Conservation (phyloP, 306 rosid genomes). For the Pyrus communis region DNA sequence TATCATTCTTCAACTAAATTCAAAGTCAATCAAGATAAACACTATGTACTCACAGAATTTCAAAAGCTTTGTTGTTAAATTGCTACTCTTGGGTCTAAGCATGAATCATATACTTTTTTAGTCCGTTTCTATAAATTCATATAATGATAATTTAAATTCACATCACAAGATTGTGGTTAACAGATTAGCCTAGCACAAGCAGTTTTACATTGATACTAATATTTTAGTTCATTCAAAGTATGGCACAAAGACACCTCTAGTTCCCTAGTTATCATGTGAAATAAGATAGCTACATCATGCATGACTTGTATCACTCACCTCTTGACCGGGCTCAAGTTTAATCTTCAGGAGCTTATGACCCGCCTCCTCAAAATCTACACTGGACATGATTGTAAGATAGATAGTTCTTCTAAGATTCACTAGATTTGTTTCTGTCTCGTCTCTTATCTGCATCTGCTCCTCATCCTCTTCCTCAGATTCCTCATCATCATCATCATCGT, state of each 20-base stretch:
- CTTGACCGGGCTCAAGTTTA: slow-evolving; percentile 97
- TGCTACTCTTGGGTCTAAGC: not conserved
- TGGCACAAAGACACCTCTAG: not conserved
- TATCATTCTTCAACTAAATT: not conserved
- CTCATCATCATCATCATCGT: slow-evolving; percentile 25
- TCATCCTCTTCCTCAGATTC: slow-evolving; percentile 65
- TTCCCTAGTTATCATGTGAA: not conserved
- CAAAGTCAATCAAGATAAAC: not conserved
- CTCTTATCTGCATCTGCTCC: slow-evolving; percentile 64
- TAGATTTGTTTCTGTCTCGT: slow-evolving; percentile 91
- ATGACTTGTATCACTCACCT: slow-evolving; percentile 42
- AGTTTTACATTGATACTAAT: not conserved
- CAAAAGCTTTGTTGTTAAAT: not conserved
- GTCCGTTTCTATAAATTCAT: not conserved
- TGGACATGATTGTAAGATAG: slow-evolving; percentile 88
- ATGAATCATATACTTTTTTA: not conserved
- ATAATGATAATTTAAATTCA: not conserved
- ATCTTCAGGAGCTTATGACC: slow-evolving; percentile 94
- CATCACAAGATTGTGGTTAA: not conserved
- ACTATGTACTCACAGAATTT: not conserved
- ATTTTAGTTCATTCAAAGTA: not conserved
- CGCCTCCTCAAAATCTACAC: slow-evolving; percentile 97
- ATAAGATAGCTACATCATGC: slow-evolving; percentile 4
- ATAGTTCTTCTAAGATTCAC: slow-evolving; percentile 87
- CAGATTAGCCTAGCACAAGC: not conserved